Evolutionary conservation across 2,329 filamentous ascomycete species (phyloP), one percentile per base, ranked within the genome.

Genomic region (Trichophyton verrucosum): DNA sequence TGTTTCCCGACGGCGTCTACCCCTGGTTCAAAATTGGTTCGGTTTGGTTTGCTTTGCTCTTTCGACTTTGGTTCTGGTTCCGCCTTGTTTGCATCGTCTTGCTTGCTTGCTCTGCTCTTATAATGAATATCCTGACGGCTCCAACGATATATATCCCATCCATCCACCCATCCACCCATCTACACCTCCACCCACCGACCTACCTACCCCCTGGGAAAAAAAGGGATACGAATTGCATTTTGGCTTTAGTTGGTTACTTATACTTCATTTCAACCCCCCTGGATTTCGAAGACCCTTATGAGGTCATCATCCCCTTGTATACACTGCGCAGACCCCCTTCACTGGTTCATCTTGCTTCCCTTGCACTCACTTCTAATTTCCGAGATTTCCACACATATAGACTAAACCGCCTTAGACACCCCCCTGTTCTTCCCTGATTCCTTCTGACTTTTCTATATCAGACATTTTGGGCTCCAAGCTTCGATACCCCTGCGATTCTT

Each of bases 201-300:
- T 1, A 13, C 33, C 33, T 49, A 49, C 46, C 46, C 49, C 20
- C 30, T 9, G 33, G 33, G 33, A 13, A 38, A 55, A 55, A 55
- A 55, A 55, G 33, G 49, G 49, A 36, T 55, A 55, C 49, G 49
- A 55, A 27, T 36, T 55, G 49, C 49, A 55, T 55, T 38, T 36
- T 55, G 30, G 49, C 49, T 27, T 27, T n/a, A n/a, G n/a, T 55
- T 55, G 7, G 30, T 55, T 36, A 55, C 9, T 24, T 20, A 36
- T 20, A 49, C 46, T 49, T 27, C 46, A 49, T 49, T 49, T 24
- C n/a, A 11, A 24, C 44, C 20, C 46, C 20, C 22, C 17, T 55
- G 49, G 13, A n/a, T n/a, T 36, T 55, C 3, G 33, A 33, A 20
- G 17, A 36, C 20, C 11, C 24, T 49, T 49, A 9, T 20, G 33